phyloP scores from a whole-genome alignment of 148 eudicot genomes.

The Rheum nobile region DNA sequence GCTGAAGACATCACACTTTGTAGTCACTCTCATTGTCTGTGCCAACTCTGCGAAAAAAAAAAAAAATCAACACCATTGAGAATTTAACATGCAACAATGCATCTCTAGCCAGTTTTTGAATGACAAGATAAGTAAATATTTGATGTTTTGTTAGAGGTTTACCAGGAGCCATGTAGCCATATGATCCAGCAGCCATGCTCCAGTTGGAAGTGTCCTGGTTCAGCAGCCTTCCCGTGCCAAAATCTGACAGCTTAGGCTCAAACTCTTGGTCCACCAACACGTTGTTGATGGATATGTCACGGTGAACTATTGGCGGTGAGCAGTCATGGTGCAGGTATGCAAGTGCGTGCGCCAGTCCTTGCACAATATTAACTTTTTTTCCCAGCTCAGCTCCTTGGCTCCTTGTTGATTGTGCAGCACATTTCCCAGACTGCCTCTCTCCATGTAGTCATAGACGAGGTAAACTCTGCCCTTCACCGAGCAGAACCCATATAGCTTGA shows the following conservation, averaged over 20 bases:
- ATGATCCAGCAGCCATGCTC: slow-evolving; percentile 19
- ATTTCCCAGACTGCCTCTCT: slow-evolving; percentile 18
- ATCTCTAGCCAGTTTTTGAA: neutral
- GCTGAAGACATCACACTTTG: slow-evolving; percentile 30
- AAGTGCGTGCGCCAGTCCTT: slow-evolving; percentile 20
- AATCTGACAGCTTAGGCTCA: slow-evolving; percentile 19
- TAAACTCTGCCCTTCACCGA: slow-evolving; percentile 3
- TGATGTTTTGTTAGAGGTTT: neutral
- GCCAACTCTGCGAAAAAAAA: slow-evolving; percentile 32
- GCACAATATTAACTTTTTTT: slow-evolving; percentile 15
- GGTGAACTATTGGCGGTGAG: slow-evolving; percentile 20
- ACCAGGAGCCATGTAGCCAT: slow-evolving; percentile 30
- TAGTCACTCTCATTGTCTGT: slow-evolving; percentile 42
- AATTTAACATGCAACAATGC: too few relatives aligned
- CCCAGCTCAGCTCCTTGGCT: slow-evolving; percentile 21
- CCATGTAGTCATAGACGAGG: slow-evolving; percentile 20
- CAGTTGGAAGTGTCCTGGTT: slow-evolving; percentile 18
- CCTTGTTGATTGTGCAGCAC: neutral
- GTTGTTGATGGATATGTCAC: slow-evolving; percentile 26
- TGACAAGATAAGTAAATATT: neutral
- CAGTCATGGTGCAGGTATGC: slow-evolving; percentile 23
- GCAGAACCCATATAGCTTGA: slow-evolving; percentile 23
- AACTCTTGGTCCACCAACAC: slow-evolving; percentile 13
- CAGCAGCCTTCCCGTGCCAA: slow-evolving; percentile 21
- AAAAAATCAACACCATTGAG: too few relatives aligned